Evolutionary conservation across 2,329 filamentous ascomycete species (phyloP), one percentile per base, ranked within the genome.

Genomic region (Fusarium liriodendri): DNA sequence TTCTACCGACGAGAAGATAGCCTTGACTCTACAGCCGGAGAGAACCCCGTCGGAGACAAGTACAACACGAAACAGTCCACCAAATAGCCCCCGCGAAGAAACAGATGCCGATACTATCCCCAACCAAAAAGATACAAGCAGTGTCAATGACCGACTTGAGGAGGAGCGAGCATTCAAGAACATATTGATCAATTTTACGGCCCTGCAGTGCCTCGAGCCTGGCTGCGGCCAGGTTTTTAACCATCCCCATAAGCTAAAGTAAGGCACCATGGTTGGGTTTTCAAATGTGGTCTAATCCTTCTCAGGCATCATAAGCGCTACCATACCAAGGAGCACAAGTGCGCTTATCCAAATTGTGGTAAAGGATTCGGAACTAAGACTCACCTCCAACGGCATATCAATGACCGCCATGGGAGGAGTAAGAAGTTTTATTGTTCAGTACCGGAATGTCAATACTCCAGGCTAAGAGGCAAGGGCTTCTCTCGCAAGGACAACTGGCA

Each of bases 41-140:
- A 42, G n/a, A 22, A 0, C 6, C n/a, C 3, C 11, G 4, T 22
- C 11, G 6, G 4, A 2, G 0, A 42, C 3, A 22, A 4, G 5
- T 14, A 42, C n/a, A 8, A 22, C 11, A 0, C 11, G n/a, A 22
- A 4, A 42, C 6, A 20, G 7, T 0, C 40, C 40, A 42, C 40
- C 0, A 42, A 3, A 11, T 14, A 11, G 40, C 11, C n/a, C 8
- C 40, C 11, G 11, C 11, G 6, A 5, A 42, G 4, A 42, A 3
- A 42, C 3, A 7, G 6, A 42, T 5, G 40, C 40, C 1, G 4
- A 0, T 20, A 2, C n/a, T 4, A 4, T 22, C 8, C 40, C 2
- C 40, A 20, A 42, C 40, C 6, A 2, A 8, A 8, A 14, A 4
- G n/a, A 22, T 8, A 0, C 3, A 14, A 22, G 11, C 6, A 22